phyloP scores from a whole-genome alignment of 148 eudicot species.

The Rhododendron williamsianum region DNA sequence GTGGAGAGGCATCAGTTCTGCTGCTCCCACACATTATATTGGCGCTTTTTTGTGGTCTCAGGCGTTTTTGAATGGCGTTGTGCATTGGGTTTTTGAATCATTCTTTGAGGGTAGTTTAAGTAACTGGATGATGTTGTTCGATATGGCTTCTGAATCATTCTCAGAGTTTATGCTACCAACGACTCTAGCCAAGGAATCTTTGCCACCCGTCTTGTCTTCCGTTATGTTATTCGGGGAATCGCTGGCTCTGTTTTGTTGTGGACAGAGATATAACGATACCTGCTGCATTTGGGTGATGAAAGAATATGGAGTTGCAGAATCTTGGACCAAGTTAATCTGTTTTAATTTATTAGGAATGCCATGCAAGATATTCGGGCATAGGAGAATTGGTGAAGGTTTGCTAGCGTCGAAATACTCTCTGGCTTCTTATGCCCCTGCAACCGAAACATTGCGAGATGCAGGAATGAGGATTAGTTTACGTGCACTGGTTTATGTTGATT shows the following conservation, averaged over 20 bases:
- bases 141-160: conserved; percentile 17
- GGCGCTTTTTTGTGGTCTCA: too few species aligned
- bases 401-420: conserved; percentile 3
- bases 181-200: neutral
- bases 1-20: conserved; percentile 14
- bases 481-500: conserved; percentile 16
- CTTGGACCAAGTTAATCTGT: conserved; percentile 23
- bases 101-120: neutral
- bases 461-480: conserved; percentile 17
- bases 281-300: conserved; percentile 32
- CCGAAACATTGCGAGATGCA: neutral
- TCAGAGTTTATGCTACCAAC: conserved; percentile 9
- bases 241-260: conserved; percentile 6
- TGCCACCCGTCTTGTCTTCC: neutral
- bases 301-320: conserved; percentile 22
- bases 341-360: neutral
- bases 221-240: neutral
- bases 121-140: conserved; percentile 17
- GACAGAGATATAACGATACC: neutral
- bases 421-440: conserved; percentile 18
- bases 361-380: conserved; percentile 10
- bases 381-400: conserved; percentile 27
- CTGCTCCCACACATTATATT: too few species aligned
- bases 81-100: conserved; percentile 25
- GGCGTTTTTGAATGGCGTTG: conserved; percentile 19